A percentile compares a stretch with the other conserved stretches of the same genome.
phyloP scores from a whole-genome alignment of 257 asterid genomes.

The Przewalskia tangutica region DNA sequence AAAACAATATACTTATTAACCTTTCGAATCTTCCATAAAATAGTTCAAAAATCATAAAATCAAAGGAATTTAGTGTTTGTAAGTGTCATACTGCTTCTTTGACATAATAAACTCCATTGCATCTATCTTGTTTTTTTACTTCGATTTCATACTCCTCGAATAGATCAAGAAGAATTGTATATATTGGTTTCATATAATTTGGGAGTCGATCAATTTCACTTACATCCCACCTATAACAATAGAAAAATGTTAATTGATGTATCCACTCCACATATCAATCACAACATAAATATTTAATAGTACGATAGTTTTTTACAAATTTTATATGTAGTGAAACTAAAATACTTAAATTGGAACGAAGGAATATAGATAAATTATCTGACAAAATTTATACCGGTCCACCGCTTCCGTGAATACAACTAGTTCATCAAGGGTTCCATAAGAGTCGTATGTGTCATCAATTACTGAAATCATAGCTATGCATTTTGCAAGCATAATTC shows the following conservation, averaged over 20 bases:
- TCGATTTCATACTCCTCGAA: neutral
- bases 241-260: neutral
- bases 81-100: neutral
- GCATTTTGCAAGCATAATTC: slow-evolving; percentile 12
- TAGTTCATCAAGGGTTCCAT: slow-evolving; percentile 13
- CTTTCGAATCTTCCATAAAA: neutral
- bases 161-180: neutral
- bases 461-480: neutral
- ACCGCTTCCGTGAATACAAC: neutral
- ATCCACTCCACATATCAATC: neutral
- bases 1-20: neutral
- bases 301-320: too few species aligned
- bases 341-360: too few species aligned
- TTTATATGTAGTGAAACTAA: too few species aligned
- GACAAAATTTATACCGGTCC: neutral
- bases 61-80: neutral
- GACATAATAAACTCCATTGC: neutral
- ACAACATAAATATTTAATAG: neutral
- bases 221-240: neutral
- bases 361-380: too few species aligned
- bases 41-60: neutral
- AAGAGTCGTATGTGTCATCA: slow-evolving; percentile 19
- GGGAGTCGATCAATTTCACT: neutral
- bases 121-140: neutral
- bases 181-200: neutral